These are phyloP conservation scores for Aspergillus niger DNA, from an alignment of 2,329 filamentous ascomycete species.

Conservation along the genomic window DNA sequence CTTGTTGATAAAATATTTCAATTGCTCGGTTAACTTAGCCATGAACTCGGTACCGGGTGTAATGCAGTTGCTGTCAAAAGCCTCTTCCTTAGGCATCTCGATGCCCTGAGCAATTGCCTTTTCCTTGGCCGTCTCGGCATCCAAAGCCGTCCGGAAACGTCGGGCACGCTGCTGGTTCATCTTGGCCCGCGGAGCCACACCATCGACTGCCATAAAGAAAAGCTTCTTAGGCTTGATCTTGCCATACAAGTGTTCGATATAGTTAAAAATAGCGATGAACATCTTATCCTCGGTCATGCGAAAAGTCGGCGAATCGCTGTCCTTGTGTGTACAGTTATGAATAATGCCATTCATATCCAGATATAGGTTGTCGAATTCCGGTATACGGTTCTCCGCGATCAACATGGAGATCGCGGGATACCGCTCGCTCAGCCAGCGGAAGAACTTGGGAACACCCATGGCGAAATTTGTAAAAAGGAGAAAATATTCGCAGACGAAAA, in stretches of 20 bases:
- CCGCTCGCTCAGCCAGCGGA: slow-evolving; percentile 98
- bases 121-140: slow-evolving; percentile 84
- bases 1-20: slow-evolving; percentile 99
- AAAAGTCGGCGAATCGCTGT: slow-evolving; percentile 87
- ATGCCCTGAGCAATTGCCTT: slow-evolving; percentile 88
- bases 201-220: slow-evolving; percentile 99
- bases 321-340: slow-evolving; percentile 98
- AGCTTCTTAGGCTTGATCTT: slow-evolving; percentile 98
- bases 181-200: slow-evolving; percentile 94
- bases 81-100: slow-evolving; percentile 90
- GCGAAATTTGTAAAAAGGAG: slow-evolving; percentile 29
- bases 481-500: neutral
- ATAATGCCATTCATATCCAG: slow-evolving; percentile 95
- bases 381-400: slow-evolving; percentile 97
- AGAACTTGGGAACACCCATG: slow-evolving; percentile 83
- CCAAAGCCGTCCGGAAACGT: slow-evolving; percentile 90
- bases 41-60: slow-evolving; percentile 96
- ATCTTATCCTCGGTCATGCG: slow-evolving; percentile 97
- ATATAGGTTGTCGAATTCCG: slow-evolving; percentile 97
- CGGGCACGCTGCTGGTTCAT: slow-evolving; percentile 99
- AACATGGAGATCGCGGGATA: slow-evolving; percentile 98
- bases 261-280: slow-evolving; percentile 99
- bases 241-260: slow-evolving; percentile 97
- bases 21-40: slow-evolving; percentile 88
- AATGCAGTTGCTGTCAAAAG: slow-evolving; percentile 99